Evolutionary conservation across 1,284 basidiomycete genomes (phyloP).

Genomic region (Boletus calvinii): DNA sequence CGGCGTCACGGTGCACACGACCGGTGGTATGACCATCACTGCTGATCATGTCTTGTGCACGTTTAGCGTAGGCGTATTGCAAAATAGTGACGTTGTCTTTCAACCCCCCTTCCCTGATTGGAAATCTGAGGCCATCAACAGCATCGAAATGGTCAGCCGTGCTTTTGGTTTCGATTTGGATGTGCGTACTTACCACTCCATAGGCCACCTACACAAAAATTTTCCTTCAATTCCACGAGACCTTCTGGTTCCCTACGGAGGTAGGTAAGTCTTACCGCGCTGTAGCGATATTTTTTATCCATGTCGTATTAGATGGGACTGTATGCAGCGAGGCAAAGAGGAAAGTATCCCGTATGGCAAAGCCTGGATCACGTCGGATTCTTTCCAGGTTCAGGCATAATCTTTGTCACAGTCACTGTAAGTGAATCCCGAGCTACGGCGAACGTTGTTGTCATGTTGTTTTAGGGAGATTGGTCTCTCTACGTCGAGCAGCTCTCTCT

Average conservation of each 20-base stretch:
- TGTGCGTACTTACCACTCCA: background rate
- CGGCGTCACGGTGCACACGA: constrained; percentile 47
- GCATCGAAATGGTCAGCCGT: constrained; percentile 57
- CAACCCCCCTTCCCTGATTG: constrained; percentile 56
- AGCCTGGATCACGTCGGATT: constrained; percentile 60
- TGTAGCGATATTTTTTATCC: background rate
- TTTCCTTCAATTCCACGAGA: constrained; percentile 61
- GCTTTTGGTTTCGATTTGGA: background rate
- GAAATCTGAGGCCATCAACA: constrained; percentile 66
- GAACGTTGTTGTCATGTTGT: background rate
- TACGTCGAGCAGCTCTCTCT: constrained; percentile 56
- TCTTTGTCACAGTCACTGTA: constrained; percentile 68
- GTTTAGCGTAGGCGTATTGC: constrained; percentile 62
- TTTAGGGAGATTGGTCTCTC: constrained; percentile 55
- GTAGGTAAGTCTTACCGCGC: constrained; percentile 45
- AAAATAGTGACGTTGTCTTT: constrained; percentile 59
- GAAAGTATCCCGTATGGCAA: constrained; percentile 70
- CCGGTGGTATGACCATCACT: constrained; percentile 42
- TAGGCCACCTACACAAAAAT: constrained; percentile 69
- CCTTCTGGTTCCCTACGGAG: constrained; percentile 71
- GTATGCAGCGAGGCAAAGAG: constrained; percentile 63
- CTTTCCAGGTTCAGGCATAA: constrained; percentile 58
- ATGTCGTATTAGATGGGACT: constrained; percentile 48
- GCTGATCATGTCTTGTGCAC: constrained; percentile 62
- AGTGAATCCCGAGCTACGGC: constrained; percentile 14